These are phyloP conservation scores for Candida anglica DNA, from an alignment of 805 yeast species.

Conservation along the genomic window DNA sequence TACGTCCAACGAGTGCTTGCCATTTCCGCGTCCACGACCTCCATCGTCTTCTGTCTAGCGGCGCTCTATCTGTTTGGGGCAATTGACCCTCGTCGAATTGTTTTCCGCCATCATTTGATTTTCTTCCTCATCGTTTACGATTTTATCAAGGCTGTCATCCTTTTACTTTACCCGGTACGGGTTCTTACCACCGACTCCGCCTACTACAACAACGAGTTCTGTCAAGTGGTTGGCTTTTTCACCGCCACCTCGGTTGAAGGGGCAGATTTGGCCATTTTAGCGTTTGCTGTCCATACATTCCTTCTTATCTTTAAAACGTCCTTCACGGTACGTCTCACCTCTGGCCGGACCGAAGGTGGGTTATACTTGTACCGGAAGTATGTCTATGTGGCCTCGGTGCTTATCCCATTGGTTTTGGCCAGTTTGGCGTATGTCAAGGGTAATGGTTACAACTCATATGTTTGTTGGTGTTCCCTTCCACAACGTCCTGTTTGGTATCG, in stretches of 20 bases:
- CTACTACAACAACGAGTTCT: constrained; percentile 47
- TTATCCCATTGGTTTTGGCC: constrained; percentile 66
- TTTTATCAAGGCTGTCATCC: constrained; percentile 64
- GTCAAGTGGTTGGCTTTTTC: constrained; percentile 73
- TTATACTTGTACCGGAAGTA: constrained; percentile 53
- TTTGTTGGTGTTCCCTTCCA: constrained; percentile 80
- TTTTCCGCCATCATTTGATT: constrained; percentile 70
- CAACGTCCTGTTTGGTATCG: constrained; percentile 70
- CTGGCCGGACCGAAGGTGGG: constrained; percentile 61
- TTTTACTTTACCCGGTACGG: constrained; percentile 66
- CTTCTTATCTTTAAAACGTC: constrained; percentile 65
- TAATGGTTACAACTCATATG: constrained; percentile 57
- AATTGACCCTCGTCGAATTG: constrained; percentile 58
- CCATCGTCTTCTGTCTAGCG: constrained; percentile 45
- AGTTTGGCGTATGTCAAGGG: constrained; percentile 60
- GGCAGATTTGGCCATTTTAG: constrained; percentile 76
- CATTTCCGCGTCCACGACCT: constrained; percentile 32
- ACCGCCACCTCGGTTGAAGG: constrained; percentile 81
- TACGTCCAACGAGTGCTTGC: constrained; percentile 34
- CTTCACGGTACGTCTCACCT: constrained; percentile 36
- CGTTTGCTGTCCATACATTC: constrained; percentile 81
- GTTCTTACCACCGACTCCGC: constrained; percentile 40
- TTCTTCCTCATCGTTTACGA: constrained; percentile 68
- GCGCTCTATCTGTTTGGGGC: constrained; percentile 59
- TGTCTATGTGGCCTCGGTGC: constrained; percentile 54